These are phyloP conservation scores for Xerocomellus amylosporus DNA, from an alignment of 768 basidiomycete genomes.

Conservation along the genomic window DNA sequence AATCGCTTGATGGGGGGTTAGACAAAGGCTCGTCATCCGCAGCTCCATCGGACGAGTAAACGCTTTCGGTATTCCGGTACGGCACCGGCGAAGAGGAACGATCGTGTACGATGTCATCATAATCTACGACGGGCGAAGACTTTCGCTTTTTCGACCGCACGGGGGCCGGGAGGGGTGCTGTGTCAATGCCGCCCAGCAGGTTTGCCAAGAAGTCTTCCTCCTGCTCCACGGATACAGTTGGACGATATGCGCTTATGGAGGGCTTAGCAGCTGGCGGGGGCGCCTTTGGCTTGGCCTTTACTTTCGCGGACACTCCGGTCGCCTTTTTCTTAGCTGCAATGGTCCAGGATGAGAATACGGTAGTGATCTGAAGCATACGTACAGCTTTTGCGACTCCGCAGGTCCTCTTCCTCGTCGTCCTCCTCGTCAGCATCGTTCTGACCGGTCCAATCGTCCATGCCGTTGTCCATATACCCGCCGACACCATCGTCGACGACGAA, in stretches of 20 bases:
- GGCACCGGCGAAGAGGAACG: conserved; percentile 41
- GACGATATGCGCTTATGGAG: conserved; percentile 78
- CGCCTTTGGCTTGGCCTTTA: conserved; percentile 42
- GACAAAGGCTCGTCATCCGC: conserved; percentile 24
- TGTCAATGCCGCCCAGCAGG: conserved; percentile 72
- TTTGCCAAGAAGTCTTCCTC: conserved; percentile 89
- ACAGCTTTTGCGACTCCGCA: conserved; percentile 41
- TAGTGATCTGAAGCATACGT: conserved; percentile 12
- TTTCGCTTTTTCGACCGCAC: conserved; percentile 62
- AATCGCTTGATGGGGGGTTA: conserved; percentile 41
- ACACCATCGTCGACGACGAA: conserved; percentile 95
- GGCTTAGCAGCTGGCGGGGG: conserved; percentile 52
- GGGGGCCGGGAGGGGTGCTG: conserved; percentile 38
- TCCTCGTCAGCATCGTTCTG: conserved; percentile 55
- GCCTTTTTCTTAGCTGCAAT: conserved; percentile 30
- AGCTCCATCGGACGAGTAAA: conserved; percentile 37
- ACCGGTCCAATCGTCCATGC: conserved; percentile 90
- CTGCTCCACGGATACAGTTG: conserved; percentile 68
- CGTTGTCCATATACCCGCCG: conserved; percentile 91
- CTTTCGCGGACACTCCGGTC: conserved; percentile 26
- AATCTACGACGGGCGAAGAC: conserved; percentile 48
- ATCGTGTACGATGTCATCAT: conserved; percentile 27
- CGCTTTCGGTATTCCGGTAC: conserved; percentile 35
- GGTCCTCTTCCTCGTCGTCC: conserved; percentile 44
- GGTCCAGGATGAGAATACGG: conserved; percentile 5